These are phyloP conservation scores for Blechomonas ayalai DNA, from an alignment of 208 protist species.

Conservation along the genomic window DNA sequence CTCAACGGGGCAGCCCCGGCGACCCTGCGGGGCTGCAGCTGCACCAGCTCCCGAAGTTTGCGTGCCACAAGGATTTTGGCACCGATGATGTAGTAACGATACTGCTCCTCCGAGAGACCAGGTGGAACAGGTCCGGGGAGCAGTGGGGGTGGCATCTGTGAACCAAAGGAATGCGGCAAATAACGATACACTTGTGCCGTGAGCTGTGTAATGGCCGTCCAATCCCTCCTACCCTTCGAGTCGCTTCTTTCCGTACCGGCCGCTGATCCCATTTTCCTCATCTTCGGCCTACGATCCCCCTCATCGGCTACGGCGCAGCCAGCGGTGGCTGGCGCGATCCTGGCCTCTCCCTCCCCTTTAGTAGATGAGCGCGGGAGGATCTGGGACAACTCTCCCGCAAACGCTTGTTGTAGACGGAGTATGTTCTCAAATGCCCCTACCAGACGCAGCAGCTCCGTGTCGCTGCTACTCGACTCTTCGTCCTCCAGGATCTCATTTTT, in stretches of 20 bases:
- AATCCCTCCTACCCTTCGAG: conserved; percentile 18
- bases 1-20: not conserved
- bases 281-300: too few species aligned
- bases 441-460: conserved; percentile 36
- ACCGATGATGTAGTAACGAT: not conserved
- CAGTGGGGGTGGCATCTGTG: conserved; percentile 80
- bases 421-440: conserved; percentile 80
- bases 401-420: conserved; percentile 53
- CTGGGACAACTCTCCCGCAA: too few species aligned
- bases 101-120: not conserved
- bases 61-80: not conserved
- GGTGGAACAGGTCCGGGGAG: conserved; percentile 11
- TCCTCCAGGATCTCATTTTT: conserved; percentile 11
- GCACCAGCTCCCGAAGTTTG: not conserved
- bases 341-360: too few species aligned
- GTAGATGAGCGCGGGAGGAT: too few species aligned
- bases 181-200: conserved; percentile 82
- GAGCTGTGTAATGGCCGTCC: conserved; percentile 47
- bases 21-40: not conserved
- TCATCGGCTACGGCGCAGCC: too few species aligned
- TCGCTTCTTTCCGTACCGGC: too few species aligned
- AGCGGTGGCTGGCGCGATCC: too few species aligned
- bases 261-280: too few species aligned
- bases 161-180: conserved; percentile 57
- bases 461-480: conserved; percentile 1